Evolutionary conservation across 805 yeast species (phyloP), one percentile per base, ranked within the genome.

Genomic region (Brettanomyces naardenensis): DNA sequence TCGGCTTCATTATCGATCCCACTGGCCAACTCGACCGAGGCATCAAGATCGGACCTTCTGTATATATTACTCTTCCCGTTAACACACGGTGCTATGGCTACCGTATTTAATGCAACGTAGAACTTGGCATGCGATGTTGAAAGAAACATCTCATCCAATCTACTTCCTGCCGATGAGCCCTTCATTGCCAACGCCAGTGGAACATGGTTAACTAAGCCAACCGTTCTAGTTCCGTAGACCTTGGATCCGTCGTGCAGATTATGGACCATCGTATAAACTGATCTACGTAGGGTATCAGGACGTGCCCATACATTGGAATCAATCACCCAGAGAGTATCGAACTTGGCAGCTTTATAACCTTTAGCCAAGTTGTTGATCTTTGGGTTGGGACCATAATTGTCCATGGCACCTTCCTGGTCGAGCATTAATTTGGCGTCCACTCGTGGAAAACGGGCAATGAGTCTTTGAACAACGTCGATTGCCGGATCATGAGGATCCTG

Each of bases 1-100:
- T 57, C 63, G 11, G 42, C 37, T 6, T 44, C 55, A 5, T 44
- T 39, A n/a, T 62, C 57, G 17, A 36, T 54, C 7, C 31, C 37
- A n/a, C 18, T 63, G 7, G 9, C 27, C 9, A 25, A 62, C 42
- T 61, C 54, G 10, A 43, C 27, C 35, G 62, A 54, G 14, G 61
- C 45, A 54, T 80, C 86, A 19, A 86, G 59, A 38, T 73, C 82
- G 0, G 84, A 73, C 32, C 75, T 66, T 17, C 89, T 65, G 56
- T 83, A 88, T 36, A 87, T 47, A 51, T 87, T 87, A 6, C 92
- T 82, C 53, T 88, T 87, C 7, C 96, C 96, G 65, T 83, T 87
- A 31, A 87, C 92, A 59, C 96, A 87, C 0, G 95, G 94, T 0
- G 95, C 95, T 25, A 84, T 59, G 4, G 80, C 73, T 7, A 80